Percentiles rank a stretch among this genome's conserved stretches.
Evolutionary conservation across 306 rosid genomes (phyloP).

Genomic region (Chamaecrista fasciculata): DNA sequence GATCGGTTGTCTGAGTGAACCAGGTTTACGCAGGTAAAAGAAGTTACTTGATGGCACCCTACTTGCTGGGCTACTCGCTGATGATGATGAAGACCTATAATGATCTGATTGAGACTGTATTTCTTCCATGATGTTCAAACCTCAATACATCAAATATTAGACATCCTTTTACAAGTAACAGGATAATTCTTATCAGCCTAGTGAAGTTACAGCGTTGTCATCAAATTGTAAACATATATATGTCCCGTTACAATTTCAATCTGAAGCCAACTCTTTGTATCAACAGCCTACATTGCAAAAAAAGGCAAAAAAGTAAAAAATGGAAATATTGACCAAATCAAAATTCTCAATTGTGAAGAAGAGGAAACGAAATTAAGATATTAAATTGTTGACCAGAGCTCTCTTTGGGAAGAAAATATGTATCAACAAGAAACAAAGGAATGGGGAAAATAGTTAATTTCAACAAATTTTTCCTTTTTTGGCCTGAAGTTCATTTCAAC

Average conservation of each 20-base stretch:
- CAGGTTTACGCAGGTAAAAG: conserved; percentile 92
- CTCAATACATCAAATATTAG: not conserved
- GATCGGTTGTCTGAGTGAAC: conserved; percentile 92
- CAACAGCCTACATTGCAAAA: conserved; percentile 26
- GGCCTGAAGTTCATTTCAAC: not conserved
- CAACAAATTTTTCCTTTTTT: too few species aligned
- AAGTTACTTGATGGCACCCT: conserved; percentile 98
- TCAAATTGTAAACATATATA: not conserved
- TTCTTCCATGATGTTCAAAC: conserved; percentile 58
- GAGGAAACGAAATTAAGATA: not conserved
- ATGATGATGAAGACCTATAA: conserved; percentile 92
- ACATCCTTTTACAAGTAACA: conserved; percentile 28
- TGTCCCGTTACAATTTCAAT: conserved; percentile 12
- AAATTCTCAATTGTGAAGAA: conserved; percentile 2
- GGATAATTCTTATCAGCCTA: conserved; percentile 1
- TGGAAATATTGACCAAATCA: not conserved
- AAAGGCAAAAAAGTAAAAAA: not conserved
- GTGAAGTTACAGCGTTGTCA: not conserved
- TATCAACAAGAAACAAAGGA: not conserved
- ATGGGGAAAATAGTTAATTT: not conserved
- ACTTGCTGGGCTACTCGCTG: conserved; percentile 96
- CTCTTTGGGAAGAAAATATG: not conserved
- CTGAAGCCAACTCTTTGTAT: not conserved
- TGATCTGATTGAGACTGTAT: conserved; percentile 94
- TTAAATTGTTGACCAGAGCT: too few species aligned